Base-by-base conservation (phyloP, 1,284 basidiomycete genomes). In the Boletellus deceptivus region DNA sequence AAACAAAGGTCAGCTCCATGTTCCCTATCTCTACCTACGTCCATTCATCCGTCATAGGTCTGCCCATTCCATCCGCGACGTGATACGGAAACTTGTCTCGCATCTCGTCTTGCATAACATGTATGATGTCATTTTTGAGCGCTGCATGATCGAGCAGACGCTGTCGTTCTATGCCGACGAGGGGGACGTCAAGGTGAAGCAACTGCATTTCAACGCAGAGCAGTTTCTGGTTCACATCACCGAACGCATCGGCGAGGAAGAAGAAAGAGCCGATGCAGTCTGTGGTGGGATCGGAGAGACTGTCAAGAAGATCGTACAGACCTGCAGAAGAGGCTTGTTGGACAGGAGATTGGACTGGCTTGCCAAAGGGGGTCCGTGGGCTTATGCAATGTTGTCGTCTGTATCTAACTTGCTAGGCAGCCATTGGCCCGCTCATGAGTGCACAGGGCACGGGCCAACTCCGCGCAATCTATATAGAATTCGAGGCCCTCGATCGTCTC, bases 391-490 rank as follows among this genome's bases (percentile, higher is more conserved):
- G 25, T 47, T 14, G n/a, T 44, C 48, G 27, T 35, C 35, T 10
- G 29, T 22, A 13, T 47, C 43, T 48, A 35, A 57, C 24, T 8
- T 31, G 41, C 46, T 18, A 34, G 37, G 24, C 58, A 89, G 89
- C 80, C 17, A 57, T 91, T 29, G 74, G 80, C 11, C 70, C 74
- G 9, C 79, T 83, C 31, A 79, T 91, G 71, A 72, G 79, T 13
- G 67, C 57, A 5, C 75, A 74, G 48, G 75, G 85, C 35, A 70
- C 72, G 5, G 66, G 67, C 0, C 75, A 71, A 0, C 69, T 95
- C n/a, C 64, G 61, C 9, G 69, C 70, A 6, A 77, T 93, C 70
- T 90, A 90, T 65, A 63, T 65, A 0, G 74, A 89, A 16, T 86
- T 90, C 51, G 70, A 73, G 4, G 78, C 83, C n/a, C 80, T 89